A percentile compares a stretch with the other conserved stretches of the same genome.
phyloP scores from a whole-genome alignment of 1,284 basidiomycete genomes.

The Dichomitus squalens region DNA sequence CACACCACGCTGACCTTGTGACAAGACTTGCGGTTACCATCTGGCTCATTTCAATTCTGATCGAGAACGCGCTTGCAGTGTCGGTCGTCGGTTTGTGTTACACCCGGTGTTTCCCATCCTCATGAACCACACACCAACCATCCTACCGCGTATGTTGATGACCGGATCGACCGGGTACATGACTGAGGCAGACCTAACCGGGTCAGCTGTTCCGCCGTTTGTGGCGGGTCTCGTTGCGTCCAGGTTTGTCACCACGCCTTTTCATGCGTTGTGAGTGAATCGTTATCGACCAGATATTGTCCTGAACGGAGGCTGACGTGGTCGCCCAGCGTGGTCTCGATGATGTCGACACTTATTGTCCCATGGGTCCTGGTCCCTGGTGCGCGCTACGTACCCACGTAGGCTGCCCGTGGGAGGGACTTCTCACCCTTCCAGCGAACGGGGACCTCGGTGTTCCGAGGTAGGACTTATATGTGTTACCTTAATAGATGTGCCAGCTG shows the following conservation, averaged over 20 bases:
- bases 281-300: conserved; percentile 44
- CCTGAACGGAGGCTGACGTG: conserved; percentile 33
- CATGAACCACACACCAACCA: conserved; percentile 46
- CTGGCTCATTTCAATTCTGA: conserved; percentile 64
- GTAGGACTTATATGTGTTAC: background rate
- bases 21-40: conserved; percentile 60
- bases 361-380: conserved; percentile 32
- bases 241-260: conserved; percentile 54
- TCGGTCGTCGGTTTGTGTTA: conserved; percentile 50
- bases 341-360: conserved; percentile 32
- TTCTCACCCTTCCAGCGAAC: background rate
- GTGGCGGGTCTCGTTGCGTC: conserved; percentile 57
- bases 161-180: conserved; percentile 70
- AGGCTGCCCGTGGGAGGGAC: background rate
- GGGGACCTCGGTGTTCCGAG: background rate
- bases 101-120: conserved; percentile 69
- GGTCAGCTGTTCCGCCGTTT: conserved; percentile 68
- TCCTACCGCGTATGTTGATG: conserved; percentile 65
- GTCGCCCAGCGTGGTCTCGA: conserved; percentile 19
- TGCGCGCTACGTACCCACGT: conserved; percentile 24
- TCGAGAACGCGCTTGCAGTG: conserved; percentile 62
- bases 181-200: conserved; percentile 64
- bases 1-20: background rate
- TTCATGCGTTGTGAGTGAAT: conserved; percentile 58
- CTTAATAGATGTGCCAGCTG: background rate